A percentile compares a stretch with the other conserved stretches of the same genome.
phyloP scores from a whole-genome alignment of 805 yeast genomes.

The Diddensiella santjacobensis region DNA sequence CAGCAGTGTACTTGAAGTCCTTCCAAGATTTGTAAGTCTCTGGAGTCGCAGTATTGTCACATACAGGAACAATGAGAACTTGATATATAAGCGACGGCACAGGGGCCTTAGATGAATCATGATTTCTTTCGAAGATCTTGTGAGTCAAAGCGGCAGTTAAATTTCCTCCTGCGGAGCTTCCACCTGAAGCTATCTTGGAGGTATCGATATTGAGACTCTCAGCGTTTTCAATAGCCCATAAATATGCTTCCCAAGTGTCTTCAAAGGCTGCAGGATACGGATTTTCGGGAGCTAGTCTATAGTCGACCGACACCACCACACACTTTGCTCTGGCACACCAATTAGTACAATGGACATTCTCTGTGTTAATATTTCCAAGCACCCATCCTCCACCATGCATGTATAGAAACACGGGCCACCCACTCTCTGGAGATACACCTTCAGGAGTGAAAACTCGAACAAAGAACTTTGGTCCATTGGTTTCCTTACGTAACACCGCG shows the following conservation, averaged over 20 bases:
- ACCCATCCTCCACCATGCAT: conserved; percentile 49
- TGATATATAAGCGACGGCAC: conserved; percentile 40
- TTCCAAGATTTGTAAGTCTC: conserved; percentile 37
- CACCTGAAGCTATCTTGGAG: conserved; percentile 39
- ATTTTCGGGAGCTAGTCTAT: conserved; percentile 48
- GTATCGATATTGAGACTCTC: conserved; percentile 15
- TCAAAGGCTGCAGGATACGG: conserved; percentile 48
- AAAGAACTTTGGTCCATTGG: conserved; percentile 24
- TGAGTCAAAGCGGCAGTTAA: conserved; percentile 33
- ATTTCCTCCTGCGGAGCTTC: conserved; percentile 46
- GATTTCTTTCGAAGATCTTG: conserved; percentile 27
- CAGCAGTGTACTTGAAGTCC: conserved; percentile 31
- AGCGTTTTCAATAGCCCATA: conserved; percentile 17
- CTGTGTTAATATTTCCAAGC: conserved; percentile 39
- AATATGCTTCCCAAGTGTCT: conserved; percentile 39
- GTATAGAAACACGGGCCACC: conserved; percentile 39
- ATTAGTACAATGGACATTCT: conserved; percentile 43
- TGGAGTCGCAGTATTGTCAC: conserved; percentile 30
- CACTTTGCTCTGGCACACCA: conserved; percentile 37
- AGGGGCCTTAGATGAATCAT: conserved; percentile 20
- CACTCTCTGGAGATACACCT: conserved; percentile 35
- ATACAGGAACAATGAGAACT: conserved; percentile 39
- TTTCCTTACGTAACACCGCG: conserved; percentile 26
- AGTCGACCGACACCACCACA: conserved; percentile 45
- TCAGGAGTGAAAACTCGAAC: conserved; percentile 40